Base-by-base conservation (phyloP, 192 early-diverging fungal genomes). In the Kappamyces sp. region DNA sequence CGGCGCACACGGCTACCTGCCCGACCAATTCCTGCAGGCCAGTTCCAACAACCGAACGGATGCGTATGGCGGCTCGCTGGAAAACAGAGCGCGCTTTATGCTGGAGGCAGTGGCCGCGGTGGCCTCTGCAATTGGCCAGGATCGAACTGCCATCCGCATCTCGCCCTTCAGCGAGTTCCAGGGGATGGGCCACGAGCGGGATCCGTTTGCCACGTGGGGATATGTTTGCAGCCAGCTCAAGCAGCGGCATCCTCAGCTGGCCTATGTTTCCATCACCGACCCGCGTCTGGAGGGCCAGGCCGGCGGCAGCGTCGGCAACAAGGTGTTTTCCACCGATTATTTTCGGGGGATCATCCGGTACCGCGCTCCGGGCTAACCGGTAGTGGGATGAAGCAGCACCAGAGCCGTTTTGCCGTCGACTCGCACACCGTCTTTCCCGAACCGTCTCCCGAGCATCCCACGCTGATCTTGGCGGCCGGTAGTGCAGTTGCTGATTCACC, bases 31-130 rank as follows among this genome's bases (percentile, higher is more conserved):
- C 59, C 29, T 67, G 2, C 33, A 59, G 39, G 48, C 53, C 1
- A 37, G 7, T 9, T 38, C 31, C 58, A 93, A 94, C 70, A 54
- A 76, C 41, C 84, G 92, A 54, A 89, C 87, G 0, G 92, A 94
- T 59, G 51, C 84, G 50, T 94, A 90, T 63, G 92, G 91, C 33
- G 91, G 91, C 0, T 83, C 83, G 0, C 75, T 93, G 22, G 84
- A 91, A 58, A 93, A 94, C 71, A 82, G 91, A 45, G 69, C 42
- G 14, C 42, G 42, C 8, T 43, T 43, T 14, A 9, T 43, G 42
- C 14, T 43, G 9, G 65, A 71, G 38, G 61, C 67, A 5, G 38
- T 68, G 2, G 60, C 65, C 14, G 69, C 66, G 7, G 22, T 70
- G 35, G 29, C 5, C 5, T 5, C 57, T 8, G 38, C 59, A 3